Conservation (phyloP, 805 yeast species). For the Ogataea neopini region DNA sequence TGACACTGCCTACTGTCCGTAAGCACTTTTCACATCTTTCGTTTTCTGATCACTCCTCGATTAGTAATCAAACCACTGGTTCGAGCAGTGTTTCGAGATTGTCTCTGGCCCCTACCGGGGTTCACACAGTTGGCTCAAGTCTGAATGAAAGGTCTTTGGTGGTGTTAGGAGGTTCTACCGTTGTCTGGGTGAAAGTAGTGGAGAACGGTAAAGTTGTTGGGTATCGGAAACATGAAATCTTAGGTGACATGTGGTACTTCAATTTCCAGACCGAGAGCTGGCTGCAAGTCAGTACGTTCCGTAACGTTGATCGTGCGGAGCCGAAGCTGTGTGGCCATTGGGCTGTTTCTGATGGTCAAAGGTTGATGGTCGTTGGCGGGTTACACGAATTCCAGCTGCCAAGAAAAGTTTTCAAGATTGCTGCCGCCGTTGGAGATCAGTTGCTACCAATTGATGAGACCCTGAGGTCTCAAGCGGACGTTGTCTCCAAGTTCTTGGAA, state of each 20-base stretch:
- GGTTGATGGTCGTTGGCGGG: constrained; percentile 31
- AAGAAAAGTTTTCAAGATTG: not conserved
- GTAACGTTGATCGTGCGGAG: constrained; percentile 7
- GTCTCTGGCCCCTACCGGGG: constrained; percentile 14
- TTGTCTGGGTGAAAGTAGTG: constrained; percentile 25
- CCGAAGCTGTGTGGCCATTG: constrained; percentile 32
- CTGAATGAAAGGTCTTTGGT: constrained; percentile 27
- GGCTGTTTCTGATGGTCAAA: constrained; percentile 18
- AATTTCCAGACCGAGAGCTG: constrained; percentile 46
- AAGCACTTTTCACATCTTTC: constrained; percentile 4
- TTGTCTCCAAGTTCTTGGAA: not conserved
- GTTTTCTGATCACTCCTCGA: constrained; percentile 2
- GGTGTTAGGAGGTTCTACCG: constrained; percentile 36
- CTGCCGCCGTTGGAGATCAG: not conserved
- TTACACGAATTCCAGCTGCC: constrained; percentile 18
- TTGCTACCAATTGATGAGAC: not conserved
- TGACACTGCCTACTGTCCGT: not conserved
- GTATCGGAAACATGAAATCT: constrained; percentile 31
- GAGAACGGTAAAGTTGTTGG: constrained; percentile 19
- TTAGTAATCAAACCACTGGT: not conserved
- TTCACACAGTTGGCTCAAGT: constrained; percentile 1
- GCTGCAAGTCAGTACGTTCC: constrained; percentile 30
- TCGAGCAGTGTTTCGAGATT: constrained; percentile 14
- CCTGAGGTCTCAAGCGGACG: not conserved
- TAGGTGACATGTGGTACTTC: constrained; percentile 54